Evolutionary conservation across 108 stramenopile species (phyloP).

Genomic region (Cylindrotheca closterium): DNA sequence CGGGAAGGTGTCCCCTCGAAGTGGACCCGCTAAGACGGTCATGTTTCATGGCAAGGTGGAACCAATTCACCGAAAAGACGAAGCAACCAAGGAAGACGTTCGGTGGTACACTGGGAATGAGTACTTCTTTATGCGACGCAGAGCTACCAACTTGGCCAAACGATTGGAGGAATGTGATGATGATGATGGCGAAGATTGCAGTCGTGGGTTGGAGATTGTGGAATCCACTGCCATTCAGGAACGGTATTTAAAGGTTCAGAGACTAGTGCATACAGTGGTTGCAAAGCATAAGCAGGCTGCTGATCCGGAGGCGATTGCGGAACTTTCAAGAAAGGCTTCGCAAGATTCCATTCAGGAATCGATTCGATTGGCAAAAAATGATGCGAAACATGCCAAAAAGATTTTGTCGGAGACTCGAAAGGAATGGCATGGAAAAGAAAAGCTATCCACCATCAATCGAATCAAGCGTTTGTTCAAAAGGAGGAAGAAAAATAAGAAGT

Average conservation of each 20-base stretch:
- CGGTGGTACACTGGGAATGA: not conserved
- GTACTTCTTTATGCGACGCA: not conserved
- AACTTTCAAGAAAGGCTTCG: not conserved
- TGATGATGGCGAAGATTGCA: not conserved
- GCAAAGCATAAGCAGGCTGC: not conserved
- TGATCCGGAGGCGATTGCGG: slow-evolving; percentile 6
- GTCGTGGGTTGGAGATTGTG: slow-evolving; percentile 18
- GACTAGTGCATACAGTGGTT: not conserved
- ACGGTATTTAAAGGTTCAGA: not conserved
- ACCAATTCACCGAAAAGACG: not conserved
- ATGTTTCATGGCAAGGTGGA: not conserved
- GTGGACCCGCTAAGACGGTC: too few species aligned
- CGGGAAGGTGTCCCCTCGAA: too few species aligned
- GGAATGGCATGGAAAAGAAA: not conserved
- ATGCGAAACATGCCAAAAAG: slow-evolving; percentile 11
- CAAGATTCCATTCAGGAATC: slow-evolving; percentile 1
- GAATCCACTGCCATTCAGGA: not conserved
- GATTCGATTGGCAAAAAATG: not conserved
- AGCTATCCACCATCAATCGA: not conserved
- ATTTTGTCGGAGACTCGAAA: slow-evolving; percentile 4
- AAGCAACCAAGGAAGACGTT: not conserved
- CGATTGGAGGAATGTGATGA: not conserved
- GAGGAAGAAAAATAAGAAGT: too few species aligned
- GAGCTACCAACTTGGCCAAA: not conserved
- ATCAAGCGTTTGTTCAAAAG: too few species aligned